Evolutionary conservation across 2,329 filamentous ascomycete genomes (phyloP).

Genomic region (Xylaria arbuscula): DNA sequence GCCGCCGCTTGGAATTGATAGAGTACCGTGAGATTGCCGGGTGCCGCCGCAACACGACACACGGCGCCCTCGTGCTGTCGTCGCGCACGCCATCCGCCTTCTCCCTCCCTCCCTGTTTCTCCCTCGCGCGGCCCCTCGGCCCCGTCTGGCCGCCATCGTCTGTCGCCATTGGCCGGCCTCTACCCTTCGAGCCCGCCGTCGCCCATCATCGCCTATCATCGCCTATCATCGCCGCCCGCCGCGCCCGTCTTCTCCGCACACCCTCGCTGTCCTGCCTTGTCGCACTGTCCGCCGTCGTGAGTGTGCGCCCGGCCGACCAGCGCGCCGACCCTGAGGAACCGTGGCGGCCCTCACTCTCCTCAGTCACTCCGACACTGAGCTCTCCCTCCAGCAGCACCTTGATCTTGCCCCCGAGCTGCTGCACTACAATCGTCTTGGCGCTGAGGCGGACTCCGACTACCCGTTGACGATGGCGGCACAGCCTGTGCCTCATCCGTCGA

Average conservation of each 20-base stretch:
- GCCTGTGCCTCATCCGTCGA: slow-evolving; percentile 74
- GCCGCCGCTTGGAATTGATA: slow-evolving; percentile 17
- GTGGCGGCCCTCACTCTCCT: slow-evolving; percentile 68
- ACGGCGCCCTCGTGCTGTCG: no score
- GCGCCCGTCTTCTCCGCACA: background rate
- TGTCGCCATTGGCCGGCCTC: slow-evolving; percentile 1
- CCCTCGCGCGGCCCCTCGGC: background rate
- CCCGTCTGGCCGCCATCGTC: slow-evolving; percentile 4
- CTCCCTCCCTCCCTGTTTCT: background rate
- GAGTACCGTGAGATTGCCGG: slow-evolving; percentile 7
- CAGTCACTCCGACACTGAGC: slow-evolving; percentile 64
- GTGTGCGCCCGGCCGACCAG: slow-evolving; percentile 48
- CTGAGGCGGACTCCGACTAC: slow-evolving; percentile 65
- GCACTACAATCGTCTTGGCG: slow-evolving; percentile 60
- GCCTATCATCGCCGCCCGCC: slow-evolving; percentile 1
- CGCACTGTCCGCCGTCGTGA: slow-evolving; percentile 29
- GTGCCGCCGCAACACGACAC: slow-evolving; percentile 8
- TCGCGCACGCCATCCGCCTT: no score
- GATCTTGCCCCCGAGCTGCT: slow-evolving; percentile 65
- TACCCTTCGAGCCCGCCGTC: slow-evolving; percentile 13
- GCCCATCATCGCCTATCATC: slow-evolving; percentile 23
- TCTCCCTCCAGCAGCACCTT: slow-evolving; percentile 70
- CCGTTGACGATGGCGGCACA: slow-evolving; percentile 77
- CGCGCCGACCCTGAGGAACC: slow-evolving; percentile 52
- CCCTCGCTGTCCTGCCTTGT: slow-evolving; percentile 10